phyloP scores from a whole-genome alignment of 2,329 filamentous ascomycete genomes.

The Beauveria sp. region DNA sequence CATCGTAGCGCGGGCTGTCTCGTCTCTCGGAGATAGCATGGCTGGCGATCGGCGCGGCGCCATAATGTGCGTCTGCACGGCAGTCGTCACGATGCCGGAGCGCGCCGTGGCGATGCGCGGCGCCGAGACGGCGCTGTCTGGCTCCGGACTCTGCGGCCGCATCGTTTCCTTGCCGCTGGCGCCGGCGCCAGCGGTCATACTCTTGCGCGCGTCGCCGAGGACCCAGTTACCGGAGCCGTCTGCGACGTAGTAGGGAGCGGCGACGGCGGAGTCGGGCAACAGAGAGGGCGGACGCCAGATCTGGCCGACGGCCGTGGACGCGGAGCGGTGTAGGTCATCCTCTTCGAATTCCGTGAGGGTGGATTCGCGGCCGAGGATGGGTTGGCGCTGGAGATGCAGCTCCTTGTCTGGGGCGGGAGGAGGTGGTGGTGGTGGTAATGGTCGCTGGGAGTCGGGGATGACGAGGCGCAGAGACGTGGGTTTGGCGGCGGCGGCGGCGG shows the following conservation, averaged over 20 bases:
- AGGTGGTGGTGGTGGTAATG: constrained; percentile 1
- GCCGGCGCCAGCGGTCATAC: constrained; percentile 14
- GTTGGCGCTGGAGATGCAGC: not conserved
- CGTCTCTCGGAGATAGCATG: not conserved
- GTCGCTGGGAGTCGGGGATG: constrained; percentile 9
- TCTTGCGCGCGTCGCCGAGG: constrained; percentile 30
- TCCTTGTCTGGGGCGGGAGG: constrained; percentile 10
- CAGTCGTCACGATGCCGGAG: not conserved
- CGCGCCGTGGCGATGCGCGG: constrained; percentile 4
- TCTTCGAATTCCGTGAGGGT: constrained; percentile 46
- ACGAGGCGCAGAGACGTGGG: not conserved
- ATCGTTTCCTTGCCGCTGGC: not conserved
- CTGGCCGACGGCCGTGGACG: constrained; percentile 28
- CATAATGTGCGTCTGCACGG: constrained; percentile 1
- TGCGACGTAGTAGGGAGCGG: constrained; percentile 33
- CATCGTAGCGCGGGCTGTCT: too few relatives aligned
- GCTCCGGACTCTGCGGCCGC: not conserved
- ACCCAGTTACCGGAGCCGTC: constrained; percentile 49
- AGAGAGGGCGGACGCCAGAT: constrained; percentile 44
- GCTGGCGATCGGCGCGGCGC: not conserved
- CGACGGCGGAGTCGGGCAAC: constrained; percentile 27
- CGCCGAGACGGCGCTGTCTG: not conserved
- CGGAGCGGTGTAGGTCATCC: constrained; percentile 30
- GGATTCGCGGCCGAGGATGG: constrained; percentile 27
- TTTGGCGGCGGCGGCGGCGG: not conserved